These are phyloP conservation scores for Suhomyces panamericanus DNA, from an alignment of 1,139 yeast species.

Conservation along the genomic window DNA sequence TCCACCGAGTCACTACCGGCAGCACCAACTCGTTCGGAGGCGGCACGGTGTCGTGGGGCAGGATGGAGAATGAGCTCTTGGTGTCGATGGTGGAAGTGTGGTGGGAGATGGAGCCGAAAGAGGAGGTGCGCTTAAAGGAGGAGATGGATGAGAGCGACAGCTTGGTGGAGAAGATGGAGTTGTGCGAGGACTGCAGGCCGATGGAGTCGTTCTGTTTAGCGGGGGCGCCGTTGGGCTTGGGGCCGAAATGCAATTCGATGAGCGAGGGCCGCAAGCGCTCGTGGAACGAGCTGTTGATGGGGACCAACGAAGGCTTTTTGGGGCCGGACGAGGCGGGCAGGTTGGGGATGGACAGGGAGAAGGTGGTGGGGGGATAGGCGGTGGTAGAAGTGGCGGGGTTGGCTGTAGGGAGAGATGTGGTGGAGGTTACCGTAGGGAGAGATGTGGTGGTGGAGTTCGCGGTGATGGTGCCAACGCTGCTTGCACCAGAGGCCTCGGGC, in stretches of 20 bases:
- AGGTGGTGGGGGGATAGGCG: too few species aligned
- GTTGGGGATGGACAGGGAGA: conserved; percentile 7
- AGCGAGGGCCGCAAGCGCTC: conserved; percentile 45
- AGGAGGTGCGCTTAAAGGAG: conserved; percentile 29
- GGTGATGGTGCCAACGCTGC: too few species aligned
- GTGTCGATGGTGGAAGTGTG: conserved; percentile 15
- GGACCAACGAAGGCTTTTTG: conserved; percentile 24
- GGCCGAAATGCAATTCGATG: conserved; percentile 37
- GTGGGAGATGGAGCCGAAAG: conserved; percentile 24
- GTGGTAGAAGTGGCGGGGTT: neutral
- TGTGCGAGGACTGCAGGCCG: conserved; percentile 33
- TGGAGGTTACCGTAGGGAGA: neutral
- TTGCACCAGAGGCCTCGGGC: conserved; percentile 8
- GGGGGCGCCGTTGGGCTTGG: conserved; percentile 6
- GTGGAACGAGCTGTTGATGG: conserved; percentile 21
- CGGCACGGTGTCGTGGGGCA: conserved; percentile 26
- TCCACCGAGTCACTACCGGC: conserved; percentile 9
- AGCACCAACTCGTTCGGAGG: conserved; percentile 7
- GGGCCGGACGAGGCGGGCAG: conserved; percentile 6
- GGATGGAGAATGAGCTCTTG: conserved; percentile 25
- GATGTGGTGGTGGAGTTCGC: too few species aligned
- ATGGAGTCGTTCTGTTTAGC: conserved; percentile 23
- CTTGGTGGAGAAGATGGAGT: conserved; percentile 35
- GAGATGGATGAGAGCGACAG: conserved; percentile 28
- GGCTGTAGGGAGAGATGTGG: neutral